Conservation (phyloP, 1,139 yeast genomes). For the Hyphopichia buzzinii region DNA sequence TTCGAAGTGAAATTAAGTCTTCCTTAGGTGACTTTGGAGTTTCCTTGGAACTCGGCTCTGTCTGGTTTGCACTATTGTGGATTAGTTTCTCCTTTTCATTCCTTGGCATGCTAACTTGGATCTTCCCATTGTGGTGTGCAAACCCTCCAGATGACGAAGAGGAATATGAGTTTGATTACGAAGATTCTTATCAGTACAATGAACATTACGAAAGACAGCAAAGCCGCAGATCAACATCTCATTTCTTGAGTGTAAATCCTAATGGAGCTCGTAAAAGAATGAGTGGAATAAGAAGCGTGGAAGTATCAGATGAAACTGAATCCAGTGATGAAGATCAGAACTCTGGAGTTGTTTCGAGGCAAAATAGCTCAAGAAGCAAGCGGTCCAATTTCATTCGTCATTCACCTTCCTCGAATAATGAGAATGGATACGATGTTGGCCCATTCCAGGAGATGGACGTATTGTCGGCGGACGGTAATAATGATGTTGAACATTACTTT, state of each 20-base stretch:
- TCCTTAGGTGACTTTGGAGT: conserved; percentile 48
- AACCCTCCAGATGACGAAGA: conserved; percentile 32
- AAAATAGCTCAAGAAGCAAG: conserved; percentile 1
- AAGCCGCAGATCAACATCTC: conserved; percentile 2
- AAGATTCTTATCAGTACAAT: conserved; percentile 1
- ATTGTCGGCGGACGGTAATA: conserved; percentile 1
- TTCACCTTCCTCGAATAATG: conserved; percentile 1
- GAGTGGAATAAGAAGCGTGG: conserved; percentile 2
- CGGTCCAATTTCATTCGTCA: background rate
- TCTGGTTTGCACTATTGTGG: conserved; percentile 47
- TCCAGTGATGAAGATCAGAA: background rate
- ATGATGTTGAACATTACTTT: background rate
- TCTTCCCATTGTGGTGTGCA: conserved; percentile 45
- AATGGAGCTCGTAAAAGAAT: conserved; percentile 2
- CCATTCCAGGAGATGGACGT: conserved; percentile 3
- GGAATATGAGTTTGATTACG: conserved; percentile 10
- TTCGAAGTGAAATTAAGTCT: conserved; percentile 24
- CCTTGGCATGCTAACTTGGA: conserved; percentile 33
- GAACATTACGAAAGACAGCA: conserved; percentile 2
- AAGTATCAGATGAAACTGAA: background rate
- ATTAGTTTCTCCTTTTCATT: conserved; percentile 22
- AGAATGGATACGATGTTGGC: background rate
- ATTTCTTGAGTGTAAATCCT: background rate
- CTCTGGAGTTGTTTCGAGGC: background rate
- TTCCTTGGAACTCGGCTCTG: conserved; percentile 33